Base-by-base conservation (phyloP, 257 asterid species). In the Nicotiana noctiflora region DNA sequence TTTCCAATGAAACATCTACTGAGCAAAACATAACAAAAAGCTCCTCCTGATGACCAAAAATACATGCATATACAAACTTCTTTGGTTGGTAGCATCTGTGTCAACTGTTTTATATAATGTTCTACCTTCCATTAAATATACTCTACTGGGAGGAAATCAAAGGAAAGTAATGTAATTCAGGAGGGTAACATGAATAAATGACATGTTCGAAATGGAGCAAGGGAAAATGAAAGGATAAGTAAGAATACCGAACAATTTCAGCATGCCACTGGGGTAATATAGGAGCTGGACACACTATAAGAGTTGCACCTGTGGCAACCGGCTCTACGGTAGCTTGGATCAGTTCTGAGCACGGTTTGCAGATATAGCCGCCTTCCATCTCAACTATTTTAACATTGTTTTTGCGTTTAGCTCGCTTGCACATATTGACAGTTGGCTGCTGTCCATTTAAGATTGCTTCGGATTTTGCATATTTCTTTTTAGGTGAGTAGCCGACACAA, bases 261-360 rank as follows among this genome's bases (percentile, higher is more conserved):
- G 97, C 87, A 84, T 95, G 97, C 99, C 99, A 95, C 91, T 95
- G 99, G 87, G 89, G 89, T 92, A 95, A 88, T 84, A 95, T 95
- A 82, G 99, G 94, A 81, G 98, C 89, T 82, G 99, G 99, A 89
- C 98, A 95, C 84, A 95, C 96, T 74, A 95, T 87, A 89, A 95
- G 99, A 87, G 99, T 95, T 81, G 98, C 98, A 84, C 97, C 95
- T 46, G 99, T 84, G 79, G 96, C 85, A 88, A 94, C 88, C 40
- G 97, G 96, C 52, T 96, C 85, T 89, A 89, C 97, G 59, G 96
- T 90, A 79, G 90, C 96, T 93, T 92, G 97, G 87, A 92, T 85
- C 85, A 95, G 85, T 67, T 88, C 94, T 77, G 89, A 91, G 90
- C 99, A 95, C 21, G 86, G 88, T 72, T 82, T 89, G 82, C 99